These are phyloP conservation scores for Clavispora asparagi DNA, from an alignment of 805 yeast genomes.

Conservation along the genomic window DNA sequence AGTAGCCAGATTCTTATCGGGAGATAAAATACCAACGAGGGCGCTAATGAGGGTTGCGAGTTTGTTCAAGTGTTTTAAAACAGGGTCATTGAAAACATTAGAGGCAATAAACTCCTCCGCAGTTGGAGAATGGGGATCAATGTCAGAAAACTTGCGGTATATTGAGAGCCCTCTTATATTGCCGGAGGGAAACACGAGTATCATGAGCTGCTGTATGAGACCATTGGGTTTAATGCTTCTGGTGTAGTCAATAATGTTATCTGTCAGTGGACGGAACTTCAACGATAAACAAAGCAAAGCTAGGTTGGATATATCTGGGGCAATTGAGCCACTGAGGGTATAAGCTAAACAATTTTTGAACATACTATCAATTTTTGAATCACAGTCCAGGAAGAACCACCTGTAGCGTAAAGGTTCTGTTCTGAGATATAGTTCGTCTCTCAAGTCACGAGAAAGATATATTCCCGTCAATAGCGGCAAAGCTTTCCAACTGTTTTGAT, in stretches of 20 bases:
- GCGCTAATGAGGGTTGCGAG: constrained; percentile 43
- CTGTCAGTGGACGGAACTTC: constrained; percentile 20
- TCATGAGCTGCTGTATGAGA: constrained; percentile 6
- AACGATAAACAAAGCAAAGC: constrained; percentile 33
- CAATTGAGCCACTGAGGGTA: constrained; percentile 18
- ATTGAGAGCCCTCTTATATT: constrained; percentile 2
- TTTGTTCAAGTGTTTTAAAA: constrained; percentile 43
- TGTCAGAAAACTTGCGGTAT: constrained; percentile 16
- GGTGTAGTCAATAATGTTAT: constrained; percentile 17
- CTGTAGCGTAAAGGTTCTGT: constrained; percentile 21
- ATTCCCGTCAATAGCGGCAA: constrained; percentile 46
- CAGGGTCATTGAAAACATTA: constrained; percentile 31
- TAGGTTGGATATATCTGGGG: constrained; percentile 21
- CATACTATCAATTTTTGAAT: constrained; percentile 21
- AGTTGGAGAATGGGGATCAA: constrained; percentile 7
- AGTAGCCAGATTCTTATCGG: constrained; percentile 11
- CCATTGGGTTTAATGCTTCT: constrained; percentile 11
- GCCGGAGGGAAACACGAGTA: neutral
- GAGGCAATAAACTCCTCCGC: constrained; percentile 8
- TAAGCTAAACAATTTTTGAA: constrained; percentile 23
- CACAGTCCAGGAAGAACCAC: constrained; percentile 34
- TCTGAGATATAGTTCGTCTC: constrained; percentile 28
- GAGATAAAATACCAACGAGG: constrained; percentile 18
- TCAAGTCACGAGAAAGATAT: constrained; percentile 29
- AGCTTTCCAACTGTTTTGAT: constrained; percentile 39